Evolutionary conservation across 1,139 yeast species (phyloP), one percentile per base, ranked within the genome.

Genomic region (Geotrichum armillariae): DNA sequence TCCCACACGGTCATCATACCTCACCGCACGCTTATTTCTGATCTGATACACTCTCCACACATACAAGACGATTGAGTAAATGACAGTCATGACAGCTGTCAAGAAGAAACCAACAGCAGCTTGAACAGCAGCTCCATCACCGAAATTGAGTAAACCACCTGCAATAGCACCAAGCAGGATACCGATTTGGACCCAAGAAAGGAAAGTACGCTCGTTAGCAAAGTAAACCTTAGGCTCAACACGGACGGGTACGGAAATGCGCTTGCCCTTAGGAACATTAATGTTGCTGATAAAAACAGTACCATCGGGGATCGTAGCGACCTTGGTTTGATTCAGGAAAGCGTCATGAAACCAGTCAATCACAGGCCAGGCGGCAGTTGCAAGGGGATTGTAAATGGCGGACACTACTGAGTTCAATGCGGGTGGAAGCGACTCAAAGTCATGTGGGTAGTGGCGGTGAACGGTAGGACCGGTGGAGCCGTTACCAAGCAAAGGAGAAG

Each of bases 201-300:
- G 77, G 68, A 93, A 93, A 1, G 99, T 93, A 76, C 99, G 86
- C 72, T 93, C 99, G 67, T 93, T 93, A 61, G 99, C 99, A 67
- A 93, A 93, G 73, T 93, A 94, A 21, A 93, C 99, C 71, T 93
- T 93, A 58, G 99, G 99, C 69, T 93, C 99, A 22, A 93, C 95
- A 60, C 99, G 80, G 23, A 97, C 95, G 41, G 99, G 99, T 45
- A 94, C 80, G 14, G 96, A 95, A 59, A 93, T 89, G 70, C 94
- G 82, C 71, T 94, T 94, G 52, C 90, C 90, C 46, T 85, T 81
- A 27, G 99, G 99, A 1, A 66, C 65, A 44, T 58, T 55, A 48
- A 69, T 55, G 48, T 66, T 61, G 20, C 62, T 60, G 64, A 86
- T 91, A 65, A 83, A 91, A 47, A 82, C 81, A 0, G 95, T 89